These are phyloP conservation scores for Neurospora sublineolata DNA, from an alignment of 495 filamentous ascomycete species.

Conservation along the genomic window DNA sequence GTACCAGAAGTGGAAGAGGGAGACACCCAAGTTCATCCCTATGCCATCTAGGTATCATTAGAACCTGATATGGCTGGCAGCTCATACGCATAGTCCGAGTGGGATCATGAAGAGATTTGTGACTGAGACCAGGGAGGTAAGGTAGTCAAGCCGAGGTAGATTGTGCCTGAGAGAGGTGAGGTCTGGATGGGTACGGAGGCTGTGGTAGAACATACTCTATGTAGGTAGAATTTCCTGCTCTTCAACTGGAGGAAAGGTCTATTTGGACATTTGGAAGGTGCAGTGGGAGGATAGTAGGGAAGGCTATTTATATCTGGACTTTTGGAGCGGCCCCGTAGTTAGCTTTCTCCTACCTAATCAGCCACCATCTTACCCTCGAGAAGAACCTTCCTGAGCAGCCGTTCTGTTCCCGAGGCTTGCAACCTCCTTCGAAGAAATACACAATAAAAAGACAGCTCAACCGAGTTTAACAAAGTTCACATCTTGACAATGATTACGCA, in stretches of 20 bases:
- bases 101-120: background rate
- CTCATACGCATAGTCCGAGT: background rate
- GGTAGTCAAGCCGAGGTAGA: background rate
- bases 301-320: background rate
- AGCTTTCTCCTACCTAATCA: background rate
- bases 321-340: background rate
- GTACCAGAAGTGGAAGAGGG: constrained; percentile 54
- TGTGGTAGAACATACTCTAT: background rate
- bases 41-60: constrained; percentile 8
- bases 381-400: background rate
- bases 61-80: background rate
- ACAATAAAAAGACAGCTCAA: background rate
- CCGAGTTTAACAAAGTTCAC: background rate
- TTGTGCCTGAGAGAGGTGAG: background rate
- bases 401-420: background rate
- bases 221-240: background rate
- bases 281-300: background rate
- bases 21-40: constrained; percentile 54
- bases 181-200: background rate
- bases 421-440: background rate
- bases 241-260: background rate
- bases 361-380: background rate
- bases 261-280: background rate
- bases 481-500: background rate
- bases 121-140: background rate